Conservation (phyloP, 257 asterid genomes). For the Leonotis leonurus region DNA sequence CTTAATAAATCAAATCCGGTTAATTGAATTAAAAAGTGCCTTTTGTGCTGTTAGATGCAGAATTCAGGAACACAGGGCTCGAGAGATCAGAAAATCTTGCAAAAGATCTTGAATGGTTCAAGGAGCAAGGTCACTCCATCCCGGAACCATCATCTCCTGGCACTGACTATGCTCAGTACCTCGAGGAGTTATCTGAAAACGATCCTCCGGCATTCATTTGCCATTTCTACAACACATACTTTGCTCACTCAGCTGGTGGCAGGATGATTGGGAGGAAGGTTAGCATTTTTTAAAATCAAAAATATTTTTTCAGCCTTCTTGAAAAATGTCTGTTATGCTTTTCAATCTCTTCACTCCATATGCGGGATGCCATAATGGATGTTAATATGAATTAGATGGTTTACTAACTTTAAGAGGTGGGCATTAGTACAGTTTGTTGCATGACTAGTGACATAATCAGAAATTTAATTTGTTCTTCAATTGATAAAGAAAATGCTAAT, state of each 20-base stretch:
- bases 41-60: conserved; percentile 53
- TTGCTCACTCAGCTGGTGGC: conserved; percentile 98
- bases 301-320: neutral
- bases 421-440: neutral
- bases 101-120: conserved; percentile 87
- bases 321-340: neutral
- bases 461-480: neutral
- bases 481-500: neutral
- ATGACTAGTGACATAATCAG: neutral
- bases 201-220: conserved; percentile 90
- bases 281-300: neutral
- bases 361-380: neutral
- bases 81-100: conserved; percentile 72
- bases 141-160: conserved; percentile 89
- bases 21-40: neutral
- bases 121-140: conserved; percentile 60
- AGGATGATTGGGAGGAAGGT: conserved; percentile 98
- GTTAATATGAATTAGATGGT: neutral
- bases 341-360: neutral
- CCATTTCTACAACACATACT: conserved; percentile 90
- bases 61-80: conserved; percentile 81
- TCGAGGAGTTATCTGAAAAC: conserved; percentile 60
- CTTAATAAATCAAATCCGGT: neutral
- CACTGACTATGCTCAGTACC: conserved; percentile 45
- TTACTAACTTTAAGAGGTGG: neutral